Evolutionary conservation across 2,329 filamentous ascomycete genomes (phyloP).

Genomic region (Ustulina deusta): DNA sequence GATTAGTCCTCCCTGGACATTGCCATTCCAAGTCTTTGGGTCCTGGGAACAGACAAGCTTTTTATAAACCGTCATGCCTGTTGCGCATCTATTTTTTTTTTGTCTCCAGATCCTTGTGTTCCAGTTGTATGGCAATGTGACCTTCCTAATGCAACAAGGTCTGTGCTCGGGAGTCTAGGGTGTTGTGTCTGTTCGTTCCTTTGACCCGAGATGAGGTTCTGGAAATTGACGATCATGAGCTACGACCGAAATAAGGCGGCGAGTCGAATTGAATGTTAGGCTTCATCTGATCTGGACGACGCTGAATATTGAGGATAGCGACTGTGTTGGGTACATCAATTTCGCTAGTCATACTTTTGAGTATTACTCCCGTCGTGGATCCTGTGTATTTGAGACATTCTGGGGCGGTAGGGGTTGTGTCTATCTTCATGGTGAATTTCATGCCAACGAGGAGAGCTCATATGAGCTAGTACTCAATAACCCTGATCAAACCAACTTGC

Average conservation of each 20-base stretch:
- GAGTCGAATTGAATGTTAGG: too few relatives aligned
- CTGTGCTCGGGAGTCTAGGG: background rate
- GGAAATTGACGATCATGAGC: background rate
- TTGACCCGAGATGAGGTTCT: background rate
- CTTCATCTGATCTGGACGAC: background rate
- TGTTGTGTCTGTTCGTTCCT: background rate
- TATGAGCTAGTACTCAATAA: background rate
- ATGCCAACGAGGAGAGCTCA: background rate
- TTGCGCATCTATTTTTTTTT: background rate
- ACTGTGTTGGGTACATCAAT: background rate
- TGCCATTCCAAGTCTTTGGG: background rate
- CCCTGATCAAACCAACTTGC: background rate
- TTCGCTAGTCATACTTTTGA: background rate
- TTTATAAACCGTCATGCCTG: background rate
- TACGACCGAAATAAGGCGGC: background rate
- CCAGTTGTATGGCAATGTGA: conserved; percentile 26
- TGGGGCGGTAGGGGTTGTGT: background rate
- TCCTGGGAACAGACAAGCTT: background rate
- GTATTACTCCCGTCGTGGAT: background rate
- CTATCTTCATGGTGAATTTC: background rate
- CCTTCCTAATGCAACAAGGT: conserved; percentile 26
- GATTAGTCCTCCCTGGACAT: background rate
- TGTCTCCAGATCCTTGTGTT: background rate
- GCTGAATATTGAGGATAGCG: background rate
- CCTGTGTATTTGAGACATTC: background rate